Base-by-base conservation (phyloP, 495 filamentous ascomycete species). In the Podospora appendiculata region DNA sequence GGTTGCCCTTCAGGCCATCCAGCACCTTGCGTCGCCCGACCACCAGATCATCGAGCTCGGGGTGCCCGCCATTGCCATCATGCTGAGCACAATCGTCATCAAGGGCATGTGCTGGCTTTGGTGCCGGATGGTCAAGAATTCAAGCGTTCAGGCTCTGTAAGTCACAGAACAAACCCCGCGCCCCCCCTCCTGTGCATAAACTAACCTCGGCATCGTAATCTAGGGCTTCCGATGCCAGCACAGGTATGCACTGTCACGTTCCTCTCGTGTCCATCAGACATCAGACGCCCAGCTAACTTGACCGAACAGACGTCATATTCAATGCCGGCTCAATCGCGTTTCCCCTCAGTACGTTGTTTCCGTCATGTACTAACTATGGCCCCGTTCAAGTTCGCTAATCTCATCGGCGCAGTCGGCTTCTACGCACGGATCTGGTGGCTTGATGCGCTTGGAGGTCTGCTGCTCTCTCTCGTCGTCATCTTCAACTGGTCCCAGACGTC, bases 251-350 rank as follows among this genome's bases (percentile, higher is more conserved):
- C 10, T 13, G 0, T 39, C 34, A 7, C 32, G 10, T 10, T 32
- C 7, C 32, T 36, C 6, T 8, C n/a, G 17, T 11, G 33, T 8
- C 16, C 5, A 11, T 38, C 0, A 8, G 17, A n/a, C 4, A 11
- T 32, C n/a, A n/a, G 11, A 16, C 12, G 9, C 39, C 32, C 18
- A 39, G 13, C 45, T 54, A 35, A 55, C 47, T 70, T 50, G 61
- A 62, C 10, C 61, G 64, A 60, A 64, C 68, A 34, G 77, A 79
- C 62, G 87, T 96, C 9, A 77, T 96, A 11, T 96, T 96, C 79
- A 96, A 95, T 62, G 85, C 79, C 11, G 93, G 94, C 60, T 90
- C 86, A 53, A 95, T 96, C 56, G 80, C 88, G 10, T 89, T 89
- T 62, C 87, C 87, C 7, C 76, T 89, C n/a, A 60, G 81, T 87